Evolutionary conservation across 805 yeast genomes (phyloP), one percentile per base, ranked within the genome.

Genomic region (Yamadazyma akitaensis): DNA sequence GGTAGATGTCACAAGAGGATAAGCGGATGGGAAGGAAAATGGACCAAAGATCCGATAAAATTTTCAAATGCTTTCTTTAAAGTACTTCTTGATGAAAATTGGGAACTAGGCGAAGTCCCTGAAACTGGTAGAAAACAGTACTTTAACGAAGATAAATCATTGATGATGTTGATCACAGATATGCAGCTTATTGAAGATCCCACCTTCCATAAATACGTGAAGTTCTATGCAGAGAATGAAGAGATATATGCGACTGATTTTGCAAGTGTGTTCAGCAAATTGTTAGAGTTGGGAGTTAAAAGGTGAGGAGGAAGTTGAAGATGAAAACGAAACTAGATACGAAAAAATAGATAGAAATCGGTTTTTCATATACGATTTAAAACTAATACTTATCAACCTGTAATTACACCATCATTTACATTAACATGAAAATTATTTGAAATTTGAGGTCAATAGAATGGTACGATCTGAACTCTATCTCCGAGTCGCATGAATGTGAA

Each of bases 151-250:
- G 72, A 85, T 75, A 64, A 80, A 76, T 55, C 70, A 1, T 76
- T 86, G 54, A 88, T 89, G 96, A 89, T 89, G 96, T 67, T 89
- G 44, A 89, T 88, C 25, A 82, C 95, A 11, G 96, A 89, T 60
- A 75, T 82, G 75, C 81, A 88, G 13, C 67, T 86, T 38, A 60
- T 79, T n/a, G 68, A 77, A 54, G 91, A 85, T 63, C 75, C 80
- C 3, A 69, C 64, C 41, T 88, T 82, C 63, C 66, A 68, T 49
- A 64, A 68, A 46, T 81, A 84, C 78, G 91, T 84, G 13, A 76
- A 81, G 55, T 66, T 67, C 47, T 89, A 82, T 64, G 91, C 95
- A 21, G 68, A 70, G 25, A 85, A 88, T 63, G 79, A 81, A 60
- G 77, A 73, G 13, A 56, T 64, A 18, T 89, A 84, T 68, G 81